Evolutionary conservation across 768 basidiomycete genomes (phyloP).

Genomic region (Floccularia luteovirens): DNA sequence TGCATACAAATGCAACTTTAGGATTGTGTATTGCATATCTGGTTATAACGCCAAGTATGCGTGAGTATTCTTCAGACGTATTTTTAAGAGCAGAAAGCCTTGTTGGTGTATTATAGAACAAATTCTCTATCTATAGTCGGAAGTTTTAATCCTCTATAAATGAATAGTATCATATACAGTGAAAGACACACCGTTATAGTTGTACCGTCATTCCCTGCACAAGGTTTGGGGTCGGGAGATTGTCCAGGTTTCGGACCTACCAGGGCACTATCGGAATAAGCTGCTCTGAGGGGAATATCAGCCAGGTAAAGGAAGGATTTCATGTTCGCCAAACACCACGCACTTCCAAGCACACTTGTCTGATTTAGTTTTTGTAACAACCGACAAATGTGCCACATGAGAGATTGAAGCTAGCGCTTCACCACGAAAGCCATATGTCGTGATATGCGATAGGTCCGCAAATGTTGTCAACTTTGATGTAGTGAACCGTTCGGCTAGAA

Average conservation of each 20-base stretch:
- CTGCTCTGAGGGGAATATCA: constrained; percentile 45
- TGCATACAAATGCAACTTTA: constrained; percentile 81
- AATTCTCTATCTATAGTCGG: constrained; percentile 71
- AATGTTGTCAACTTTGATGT: constrained; percentile 89
- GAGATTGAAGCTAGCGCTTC: constrained; percentile 96
- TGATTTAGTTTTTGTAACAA: constrained; percentile 82
- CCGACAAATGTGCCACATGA: constrained; percentile 83
- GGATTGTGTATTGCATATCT: constrained; percentile 95
- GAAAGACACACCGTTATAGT: constrained; percentile 59
- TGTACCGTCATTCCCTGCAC: constrained; percentile 93
- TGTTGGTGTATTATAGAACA: constrained; percentile 91
- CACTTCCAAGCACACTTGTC: constrained; percentile 95
- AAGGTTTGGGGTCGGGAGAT: constrained; percentile 74
- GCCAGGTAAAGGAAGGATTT: constrained; percentile 5
- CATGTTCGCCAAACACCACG: neutral
- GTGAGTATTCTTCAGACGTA: constrained; percentile 84
- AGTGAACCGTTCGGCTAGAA: constrained; percentile 91
- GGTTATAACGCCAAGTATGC: constrained; percentile 87
- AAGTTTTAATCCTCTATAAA: constrained; percentile 3
- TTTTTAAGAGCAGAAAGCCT: constrained; percentile 81
- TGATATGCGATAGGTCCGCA: constrained; percentile 75
- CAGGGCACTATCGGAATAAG: constrained; percentile 73
- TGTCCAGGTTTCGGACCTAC: constrained; percentile 65
- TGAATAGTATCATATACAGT: neutral
- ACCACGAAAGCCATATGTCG: constrained; percentile 94